Evolutionary conservation across 2,329 filamentous ascomycete genomes (phyloP).

Genomic region (Diaporthe vexans): DNA sequence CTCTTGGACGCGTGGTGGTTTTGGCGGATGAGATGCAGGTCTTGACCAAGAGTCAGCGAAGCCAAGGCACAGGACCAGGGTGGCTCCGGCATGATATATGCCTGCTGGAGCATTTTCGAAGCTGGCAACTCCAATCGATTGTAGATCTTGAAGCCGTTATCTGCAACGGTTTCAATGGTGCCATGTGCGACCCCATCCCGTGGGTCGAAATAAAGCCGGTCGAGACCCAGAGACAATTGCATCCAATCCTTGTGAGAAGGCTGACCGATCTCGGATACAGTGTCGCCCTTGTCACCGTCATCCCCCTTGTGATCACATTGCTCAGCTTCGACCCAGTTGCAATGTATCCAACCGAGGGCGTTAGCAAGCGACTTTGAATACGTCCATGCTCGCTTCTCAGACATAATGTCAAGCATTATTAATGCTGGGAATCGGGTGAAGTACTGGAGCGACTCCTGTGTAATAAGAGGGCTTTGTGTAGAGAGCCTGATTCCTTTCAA

Average conservation of each 20-base stretch:
- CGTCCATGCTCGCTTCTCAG: neutral
- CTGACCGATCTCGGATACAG: neutral
- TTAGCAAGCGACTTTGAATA: neutral
- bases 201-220: neutral
- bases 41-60: conserved; percentile 30
- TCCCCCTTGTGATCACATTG: neutral
- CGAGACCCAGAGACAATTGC: neutral
- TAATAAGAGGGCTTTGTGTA: conserved; percentile 16
- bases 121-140: conserved; percentile 10
- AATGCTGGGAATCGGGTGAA: conserved; percentile 29
- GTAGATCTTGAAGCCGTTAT: conserved; percentile 1
- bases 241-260: neutral
- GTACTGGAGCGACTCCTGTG: conserved; percentile 21
- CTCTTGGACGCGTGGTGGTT: neutral
- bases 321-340: neutral
- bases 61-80: conserved; percentile 16
- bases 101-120: neutral
- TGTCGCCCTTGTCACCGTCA: neutral
- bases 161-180: neutral
- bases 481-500: conserved; percentile 28
- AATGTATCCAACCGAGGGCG: conserved; percentile 27
- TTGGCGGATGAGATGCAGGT: neutral
- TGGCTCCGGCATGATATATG: neutral
- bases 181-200: no score
- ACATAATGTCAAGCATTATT: conserved; percentile 16